phyloP scores from a whole-genome alignment of 164 flowering plant species.

The Chloranthus sessilifolius region DNA sequence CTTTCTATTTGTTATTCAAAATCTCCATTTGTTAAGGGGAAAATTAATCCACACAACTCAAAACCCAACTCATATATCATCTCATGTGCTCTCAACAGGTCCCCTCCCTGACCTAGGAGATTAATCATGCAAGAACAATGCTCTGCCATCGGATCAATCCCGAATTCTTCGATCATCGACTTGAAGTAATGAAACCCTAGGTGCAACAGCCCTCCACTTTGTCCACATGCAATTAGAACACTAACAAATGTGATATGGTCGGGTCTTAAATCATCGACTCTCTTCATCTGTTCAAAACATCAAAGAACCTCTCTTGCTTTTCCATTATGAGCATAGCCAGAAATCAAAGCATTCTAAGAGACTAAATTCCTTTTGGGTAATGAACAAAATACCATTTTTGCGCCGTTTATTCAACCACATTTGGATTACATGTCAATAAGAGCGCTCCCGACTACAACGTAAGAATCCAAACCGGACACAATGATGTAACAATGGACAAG shows the following conservation, averaged over 20 bases:
- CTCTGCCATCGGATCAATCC: constrained; percentile 43
- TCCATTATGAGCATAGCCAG: constrained; percentile 59
- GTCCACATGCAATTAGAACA: constrained; percentile 49
- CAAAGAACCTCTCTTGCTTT: constrained; percentile 31
- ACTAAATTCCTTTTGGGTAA: too few relatives aligned
- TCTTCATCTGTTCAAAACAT: constrained; percentile 39
- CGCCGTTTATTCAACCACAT: constrained; percentile 45
- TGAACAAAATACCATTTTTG: constrained; percentile 35
- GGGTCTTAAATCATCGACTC: constrained; percentile 26
- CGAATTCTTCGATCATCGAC: constrained; percentile 38
- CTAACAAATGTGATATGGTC: constrained; percentile 56
- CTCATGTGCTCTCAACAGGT: constrained; percentile 29
- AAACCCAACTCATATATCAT: constrained; percentile 7
- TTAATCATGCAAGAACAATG: constrained; percentile 57
- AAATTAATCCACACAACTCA: not conserved
- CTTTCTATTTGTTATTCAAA: too few relatives aligned
- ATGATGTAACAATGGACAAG: constrained; percentile 41
- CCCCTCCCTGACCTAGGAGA: constrained; percentile 49
- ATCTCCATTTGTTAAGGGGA: too few relatives aligned
- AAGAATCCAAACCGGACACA: constrained; percentile 36
- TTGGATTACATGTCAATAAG: constrained; percentile 71
- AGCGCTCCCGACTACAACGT: constrained; percentile 51
- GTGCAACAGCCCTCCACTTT: constrained; percentile 20
- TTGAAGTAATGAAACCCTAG: constrained; percentile 31
- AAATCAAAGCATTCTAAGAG: constrained; percentile 59